phyloP scores from a whole-genome alignment of 495 filamentous ascomycete genomes.

The Beverwykella pulmonaria region DNA sequence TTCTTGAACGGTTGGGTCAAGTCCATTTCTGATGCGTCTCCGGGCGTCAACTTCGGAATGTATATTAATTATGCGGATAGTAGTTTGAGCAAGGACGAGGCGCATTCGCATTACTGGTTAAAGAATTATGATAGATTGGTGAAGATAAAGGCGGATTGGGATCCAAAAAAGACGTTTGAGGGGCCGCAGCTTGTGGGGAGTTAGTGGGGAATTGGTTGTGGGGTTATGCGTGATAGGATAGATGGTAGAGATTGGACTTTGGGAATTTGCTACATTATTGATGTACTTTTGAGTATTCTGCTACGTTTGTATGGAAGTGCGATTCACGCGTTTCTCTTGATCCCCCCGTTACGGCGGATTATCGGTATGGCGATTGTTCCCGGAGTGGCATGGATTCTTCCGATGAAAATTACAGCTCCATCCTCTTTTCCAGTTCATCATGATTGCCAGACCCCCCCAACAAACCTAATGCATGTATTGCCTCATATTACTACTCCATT shows the following conservation, averaged over 20 bases:
- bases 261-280: background rate
- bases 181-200: slow-evolving; percentile 62
- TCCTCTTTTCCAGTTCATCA: too few species aligned
- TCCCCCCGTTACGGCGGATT: too few species aligned
- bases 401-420: too few species aligned
- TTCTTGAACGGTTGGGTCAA: slow-evolving; percentile 52
- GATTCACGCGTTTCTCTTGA: too few species aligned
- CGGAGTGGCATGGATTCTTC: too few species aligned
- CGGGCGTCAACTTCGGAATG: slow-evolving; percentile 41
- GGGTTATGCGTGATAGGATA: background rate
- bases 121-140: slow-evolving; percentile 50
- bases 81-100: slow-evolving; percentile 49
- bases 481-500: too few species aligned
- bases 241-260: background rate
- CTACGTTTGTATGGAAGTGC: too few species aligned
- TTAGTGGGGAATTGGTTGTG: slow-evolving; percentile 5
- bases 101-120: slow-evolving; percentile 60
- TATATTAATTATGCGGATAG: slow-evolving; percentile 78
- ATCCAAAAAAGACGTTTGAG: slow-evolving; percentile 60
- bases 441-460: too few species aligned
- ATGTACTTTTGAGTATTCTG: too few species aligned
- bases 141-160: slow-evolving; percentile 55
- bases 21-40: slow-evolving; percentile 37
- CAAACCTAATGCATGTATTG: too few species aligned
- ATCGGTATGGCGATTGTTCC: too few species aligned